Base-by-base conservation (phyloP, 371 early-diverging fungal species). In the Batkoa obscura region DNA sequence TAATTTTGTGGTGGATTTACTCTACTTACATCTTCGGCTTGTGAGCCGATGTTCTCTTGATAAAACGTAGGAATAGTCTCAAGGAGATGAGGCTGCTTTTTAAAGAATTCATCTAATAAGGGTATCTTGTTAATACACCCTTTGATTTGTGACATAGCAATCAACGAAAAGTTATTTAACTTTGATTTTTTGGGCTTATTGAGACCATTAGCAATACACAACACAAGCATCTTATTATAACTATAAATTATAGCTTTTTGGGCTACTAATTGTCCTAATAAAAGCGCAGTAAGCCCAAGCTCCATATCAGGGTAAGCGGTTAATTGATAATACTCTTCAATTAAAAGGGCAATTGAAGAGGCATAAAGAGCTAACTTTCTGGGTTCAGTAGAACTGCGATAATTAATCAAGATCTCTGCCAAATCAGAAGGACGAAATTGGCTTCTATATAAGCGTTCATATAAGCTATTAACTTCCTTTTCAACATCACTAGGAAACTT, bases 121-220 rank as follows among this genome's bases (percentile, higher is more conserved):
- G 94, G 93, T 84, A 90, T 91, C 66, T 94, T 91, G 17, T 76
- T 71, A 17, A 94, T 75, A 2, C 92, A 76, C 3, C 71, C 60
- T 60, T 79, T 77, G 64, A 93, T 93, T 60, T 90, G 88, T 38
- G 68, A 64, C 42, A 97, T 65, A 2, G 97, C 91, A 13, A 82
- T 79, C 35, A 82, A 70, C 46, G 90, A 96, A 76, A 97, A 97
- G 43, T 71, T 77, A 64, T 84, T 93, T 73, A 90, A 75, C 62
- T 12, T 12, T 13, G 43, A 1, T 12, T 15, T 3, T 17, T 43
- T 3, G 15, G 13, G 37, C 2, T 15, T 3, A 15, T 55, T 31
- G 2, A 55, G 17, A 10, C 56, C 3, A 5, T 46, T 42, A 2
- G 46, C 10, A 4, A 55, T 43, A 36, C 42, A 55, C 5, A 23